A percentile compares a stretch with the other conserved stretches of the same genome.
phyloP scores from a whole-genome alignment of 306 rosid species.

The Rubus idaeus region DNA sequence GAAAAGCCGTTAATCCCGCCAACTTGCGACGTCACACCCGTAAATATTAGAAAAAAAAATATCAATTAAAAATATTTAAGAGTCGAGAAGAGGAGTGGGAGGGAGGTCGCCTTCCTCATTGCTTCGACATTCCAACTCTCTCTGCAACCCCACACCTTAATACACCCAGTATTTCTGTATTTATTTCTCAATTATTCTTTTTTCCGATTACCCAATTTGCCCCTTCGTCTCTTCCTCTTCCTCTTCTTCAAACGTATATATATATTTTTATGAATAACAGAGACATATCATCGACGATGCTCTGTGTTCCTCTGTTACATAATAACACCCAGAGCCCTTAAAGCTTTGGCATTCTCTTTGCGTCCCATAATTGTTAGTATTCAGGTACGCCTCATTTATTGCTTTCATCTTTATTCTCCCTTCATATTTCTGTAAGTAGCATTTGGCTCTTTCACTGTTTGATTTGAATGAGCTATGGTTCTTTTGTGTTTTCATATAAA shows the following conservation, averaged over 20 bases:
- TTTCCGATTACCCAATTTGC: constrained; percentile 33
- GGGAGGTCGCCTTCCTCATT: constrained; percentile 80
- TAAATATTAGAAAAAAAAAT: not conserved
- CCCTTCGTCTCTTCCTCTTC: constrained; percentile 33
- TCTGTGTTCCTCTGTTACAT: constrained; percentile 31
- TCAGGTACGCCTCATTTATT: constrained; percentile 35
- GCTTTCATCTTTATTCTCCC: constrained; percentile 4
- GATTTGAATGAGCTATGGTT: not conserved
- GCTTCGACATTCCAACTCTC: constrained; percentile 79
- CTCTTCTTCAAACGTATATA: constrained; percentile 17
- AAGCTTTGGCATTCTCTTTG: constrained; percentile 36
- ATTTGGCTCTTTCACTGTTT: not conserved
- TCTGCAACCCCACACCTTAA: constrained; percentile 43
- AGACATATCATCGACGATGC: constrained; percentile 31
- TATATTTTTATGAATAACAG: constrained; percentile 36
- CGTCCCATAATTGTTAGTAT: constrained; percentile 25
- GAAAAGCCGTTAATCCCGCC: constrained; percentile 84
- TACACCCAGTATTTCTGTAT: constrained; percentile 20
- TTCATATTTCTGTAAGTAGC: not conserved
- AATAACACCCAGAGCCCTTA: constrained; percentile 28
- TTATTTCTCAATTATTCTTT: constrained; percentile 24
- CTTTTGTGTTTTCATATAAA: not conserved
- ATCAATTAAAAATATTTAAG: not conserved
- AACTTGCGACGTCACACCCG: constrained; percentile 36
- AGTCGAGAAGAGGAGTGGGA: constrained; percentile 49